phyloP scores from a whole-genome alignment of 1,284 basidiomycete species.

The Pholiota adiposa region DNA sequence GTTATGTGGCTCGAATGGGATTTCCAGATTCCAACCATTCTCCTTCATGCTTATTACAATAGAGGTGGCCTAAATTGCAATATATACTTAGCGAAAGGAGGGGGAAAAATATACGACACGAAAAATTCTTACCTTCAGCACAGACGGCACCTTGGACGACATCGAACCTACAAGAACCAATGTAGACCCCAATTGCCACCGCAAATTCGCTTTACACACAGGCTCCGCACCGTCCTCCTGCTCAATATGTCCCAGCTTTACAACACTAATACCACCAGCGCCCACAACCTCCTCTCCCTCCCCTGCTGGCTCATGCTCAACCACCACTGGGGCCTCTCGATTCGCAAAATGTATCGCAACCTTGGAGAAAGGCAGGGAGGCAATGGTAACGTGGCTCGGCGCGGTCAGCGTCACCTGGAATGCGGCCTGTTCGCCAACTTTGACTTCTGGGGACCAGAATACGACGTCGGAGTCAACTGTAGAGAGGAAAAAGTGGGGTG shows the following conservation, averaged over 20 bases:
- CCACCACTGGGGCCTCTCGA: conserved; percentile 46
- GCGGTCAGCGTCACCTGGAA: conserved; percentile 75
- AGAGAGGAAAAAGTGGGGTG: conserved; percentile 5
- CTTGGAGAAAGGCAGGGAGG: conserved; percentile 59
- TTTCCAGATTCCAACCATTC: conserved; percentile 65
- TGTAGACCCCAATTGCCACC: conserved; percentile 57
- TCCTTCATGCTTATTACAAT: conserved; percentile 56
- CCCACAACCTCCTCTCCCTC: conserved; percentile 16
- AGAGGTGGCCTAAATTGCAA: conserved; percentile 48
- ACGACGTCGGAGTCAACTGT: conserved; percentile 67
- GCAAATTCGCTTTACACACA: conserved; percentile 45
- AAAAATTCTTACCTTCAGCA: conserved; percentile 50
- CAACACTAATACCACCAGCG: conserved; percentile 31
- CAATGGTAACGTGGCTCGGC: conserved; percentile 47
- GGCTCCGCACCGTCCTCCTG: conserved; percentile 25
- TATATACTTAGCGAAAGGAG: neutral
- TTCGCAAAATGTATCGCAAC: conserved; percentile 62
- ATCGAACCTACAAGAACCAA: conserved; percentile 63
- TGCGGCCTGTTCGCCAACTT: conserved; percentile 62
- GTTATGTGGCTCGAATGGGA: conserved; percentile 52
- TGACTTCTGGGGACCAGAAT: conserved; percentile 72
- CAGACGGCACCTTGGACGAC: conserved; percentile 47
- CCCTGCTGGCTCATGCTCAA: conserved; percentile 45
- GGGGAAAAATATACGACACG: neutral
- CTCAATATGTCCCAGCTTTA: conserved; percentile 48